Base-by-base conservation (phyloP, 495 filamentous ascomycete species). In the Daldinia decipiens region DNA sequence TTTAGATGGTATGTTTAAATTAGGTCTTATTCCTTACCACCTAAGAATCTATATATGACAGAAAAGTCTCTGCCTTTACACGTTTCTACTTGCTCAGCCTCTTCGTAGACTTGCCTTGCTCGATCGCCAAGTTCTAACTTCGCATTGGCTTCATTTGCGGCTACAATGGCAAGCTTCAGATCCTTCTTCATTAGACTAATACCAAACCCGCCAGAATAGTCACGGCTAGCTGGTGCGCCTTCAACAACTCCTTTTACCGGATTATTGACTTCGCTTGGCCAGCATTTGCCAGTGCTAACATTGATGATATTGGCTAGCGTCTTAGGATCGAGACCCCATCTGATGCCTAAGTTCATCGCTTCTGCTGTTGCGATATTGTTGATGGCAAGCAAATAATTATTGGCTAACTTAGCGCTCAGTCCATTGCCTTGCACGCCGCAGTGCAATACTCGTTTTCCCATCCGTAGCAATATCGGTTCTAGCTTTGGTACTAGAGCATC, bases 281-380 rank as follows among this genome's bases (percentile, higher is more conserved):
- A 98, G 83, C 93, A 97, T 57, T 86, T 88, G 38, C 94, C 94
- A 1, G 92, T 96, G 53, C 90, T 92, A 19, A 89, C 87, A 76
- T 95, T 97, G 78, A 97, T 91, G 79, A 98, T 83, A 40, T 88
- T 86, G 1, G 91, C 92, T 13, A 98, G 80, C 1, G 88, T 87
- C 73, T 91, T 90, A 11, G 92, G 89, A 60, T 97, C 91, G 9
- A 98, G 85, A 1, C 94, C 94, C 85, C 90, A 92, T 67, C 87
- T 88, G 21, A 95, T 87, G 27, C 93, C 94, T 19, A 98, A 86
- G 68, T 94, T 93, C 94, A 98, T 97, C 0, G 93, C 94, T 79
- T 98, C 94, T 0, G 92, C 91, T 0, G 92, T 94, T 2, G 92
- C 94, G 70, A 98, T 94, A 74, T 97, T 98, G 78, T 92, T 94